Conservation (phyloP, 2,329 filamentous ascomycete species). For the Beauveria scarabaeidicola region DNA sequence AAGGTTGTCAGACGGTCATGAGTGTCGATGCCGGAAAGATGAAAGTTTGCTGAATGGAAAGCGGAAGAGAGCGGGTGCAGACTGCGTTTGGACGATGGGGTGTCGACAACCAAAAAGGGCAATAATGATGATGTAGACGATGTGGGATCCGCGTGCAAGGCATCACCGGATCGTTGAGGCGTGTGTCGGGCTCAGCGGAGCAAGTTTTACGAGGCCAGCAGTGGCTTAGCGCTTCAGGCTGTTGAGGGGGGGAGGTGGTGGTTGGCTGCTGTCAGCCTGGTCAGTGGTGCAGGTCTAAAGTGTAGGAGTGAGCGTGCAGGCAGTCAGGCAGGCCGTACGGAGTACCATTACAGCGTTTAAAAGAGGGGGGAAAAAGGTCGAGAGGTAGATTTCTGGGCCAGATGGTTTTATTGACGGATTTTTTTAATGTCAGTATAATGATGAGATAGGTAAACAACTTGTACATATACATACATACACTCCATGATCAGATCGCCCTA, state of each 20-base stretch:
- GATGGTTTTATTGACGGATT: no score
- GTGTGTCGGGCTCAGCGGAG: not conserved
- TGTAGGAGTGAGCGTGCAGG: no score
- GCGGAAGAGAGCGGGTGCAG: not conserved
- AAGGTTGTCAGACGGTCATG: not conserved
- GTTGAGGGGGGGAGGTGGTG: not conserved
- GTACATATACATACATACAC: no score
- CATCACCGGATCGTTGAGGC: slow-evolving; percentile 6
- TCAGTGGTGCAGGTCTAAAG: not conserved
- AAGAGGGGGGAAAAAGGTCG: no score
- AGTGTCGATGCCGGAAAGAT: not conserved
- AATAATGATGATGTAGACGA: not conserved
- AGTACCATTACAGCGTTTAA: no score
- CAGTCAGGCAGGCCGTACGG: no score
- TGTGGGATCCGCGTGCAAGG: not conserved
- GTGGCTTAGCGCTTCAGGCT: not conserved
- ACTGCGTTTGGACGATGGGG: not conserved
- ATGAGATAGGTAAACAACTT: no score
- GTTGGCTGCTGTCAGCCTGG: not conserved
- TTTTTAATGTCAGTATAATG: no score
- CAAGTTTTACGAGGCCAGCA: not conserved
- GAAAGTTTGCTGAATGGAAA: not conserved
- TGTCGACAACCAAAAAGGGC: not conserved
- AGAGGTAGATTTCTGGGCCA: no score
- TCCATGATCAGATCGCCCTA: no score